Evolutionary conservation across 352 stramenopile genomes (phyloP).

Genomic region (Lagenidium giganteum): DNA sequence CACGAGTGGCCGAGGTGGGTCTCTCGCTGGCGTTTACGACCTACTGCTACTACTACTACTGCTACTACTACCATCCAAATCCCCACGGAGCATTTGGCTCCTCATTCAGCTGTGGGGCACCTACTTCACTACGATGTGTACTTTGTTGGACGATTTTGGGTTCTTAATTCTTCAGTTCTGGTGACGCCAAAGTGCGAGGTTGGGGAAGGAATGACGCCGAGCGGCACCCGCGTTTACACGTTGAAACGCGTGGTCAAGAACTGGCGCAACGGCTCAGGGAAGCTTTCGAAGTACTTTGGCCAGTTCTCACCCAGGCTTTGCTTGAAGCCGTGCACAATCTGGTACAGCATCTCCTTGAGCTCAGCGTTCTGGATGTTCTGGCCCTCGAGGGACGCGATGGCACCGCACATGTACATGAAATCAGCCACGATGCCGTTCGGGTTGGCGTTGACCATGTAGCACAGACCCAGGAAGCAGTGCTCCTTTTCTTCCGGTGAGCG

Average conservation of each 20-base stretch:
- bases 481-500: slow-evolving; percentile 85
- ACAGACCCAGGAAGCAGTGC: slow-evolving; percentile 86
- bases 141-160: too few species aligned
- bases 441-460: slow-evolving; percentile 90
- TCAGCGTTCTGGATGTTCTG: slow-evolving; percentile 71
- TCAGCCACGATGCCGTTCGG: slow-evolving; percentile 82
- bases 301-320: slow-evolving; percentile 83
- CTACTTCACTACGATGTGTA: too few species aligned
- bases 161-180: too few species aligned
- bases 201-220: too few species aligned
- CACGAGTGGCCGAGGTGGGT: too few species aligned
- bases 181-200: too few species aligned
- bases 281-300: slow-evolving; percentile 80
- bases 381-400: slow-evolving; percentile 82
- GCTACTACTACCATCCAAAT: too few species aligned
- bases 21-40: too few species aligned
- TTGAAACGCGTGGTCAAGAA: slow-evolving; percentile 83
- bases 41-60: too few species aligned
- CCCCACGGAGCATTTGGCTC: too few species aligned
- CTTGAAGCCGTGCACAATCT: slow-evolving; percentile 89
- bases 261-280: slow-evolving; percentile 72
- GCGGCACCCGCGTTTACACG: slow-evolving; percentile 41
- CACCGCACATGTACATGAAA: slow-evolving; percentile 89
- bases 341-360: slow-evolving; percentile 82
- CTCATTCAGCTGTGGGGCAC: too few species aligned